These are phyloP conservation scores for Colletotrichum somersetense DNA, from an alignment of 2,329 filamentous ascomycete species.

Conservation along the genomic window DNA sequence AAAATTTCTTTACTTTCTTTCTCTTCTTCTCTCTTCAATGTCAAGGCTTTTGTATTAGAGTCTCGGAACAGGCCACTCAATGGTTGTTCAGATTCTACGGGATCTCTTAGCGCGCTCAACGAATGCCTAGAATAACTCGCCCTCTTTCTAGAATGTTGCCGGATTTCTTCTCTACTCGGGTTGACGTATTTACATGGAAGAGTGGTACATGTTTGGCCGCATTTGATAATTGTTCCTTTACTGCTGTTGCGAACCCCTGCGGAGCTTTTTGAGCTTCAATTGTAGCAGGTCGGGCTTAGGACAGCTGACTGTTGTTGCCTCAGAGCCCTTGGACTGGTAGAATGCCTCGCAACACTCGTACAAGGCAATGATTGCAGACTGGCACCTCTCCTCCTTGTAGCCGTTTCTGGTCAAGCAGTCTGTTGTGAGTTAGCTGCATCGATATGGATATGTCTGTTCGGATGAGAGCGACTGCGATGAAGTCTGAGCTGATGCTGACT, in stretches of 20 bases:
- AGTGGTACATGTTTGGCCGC: conserved; percentile 58
- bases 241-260: conserved; percentile 52
- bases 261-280: conserved; percentile 86
- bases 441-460: background rate
- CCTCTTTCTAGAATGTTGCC: conserved; percentile 79
- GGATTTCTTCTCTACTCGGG: conserved; percentile 60
- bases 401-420: conserved; percentile 87
- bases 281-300: conserved; percentile 84
- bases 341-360: conserved; percentile 95
- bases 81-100: conserved; percentile 90
- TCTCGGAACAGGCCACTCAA: conserved; percentile 94
- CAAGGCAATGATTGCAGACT: conserved; percentile 81
- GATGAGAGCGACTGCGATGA: background rate
- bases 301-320: conserved; percentile 83
- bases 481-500: conserved; percentile 17
- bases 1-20: conserved; percentile 50
- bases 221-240: background rate
- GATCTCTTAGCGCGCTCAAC: conserved; percentile 96
- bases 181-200: conserved; percentile 60
- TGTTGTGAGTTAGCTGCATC: conserved; percentile 51
- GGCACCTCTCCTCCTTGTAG: conserved; percentile 88
- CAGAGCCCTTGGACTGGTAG: conserved; percentile 82
- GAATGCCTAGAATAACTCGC: conserved; percentile 89
- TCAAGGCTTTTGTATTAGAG: conserved; percentile 98
- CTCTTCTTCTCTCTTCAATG: conserved; percentile 74